These are phyloP conservation scores for Boletales sp. DNA, from an alignment of 768 basidiomycete species.

Conservation along the genomic window DNA sequence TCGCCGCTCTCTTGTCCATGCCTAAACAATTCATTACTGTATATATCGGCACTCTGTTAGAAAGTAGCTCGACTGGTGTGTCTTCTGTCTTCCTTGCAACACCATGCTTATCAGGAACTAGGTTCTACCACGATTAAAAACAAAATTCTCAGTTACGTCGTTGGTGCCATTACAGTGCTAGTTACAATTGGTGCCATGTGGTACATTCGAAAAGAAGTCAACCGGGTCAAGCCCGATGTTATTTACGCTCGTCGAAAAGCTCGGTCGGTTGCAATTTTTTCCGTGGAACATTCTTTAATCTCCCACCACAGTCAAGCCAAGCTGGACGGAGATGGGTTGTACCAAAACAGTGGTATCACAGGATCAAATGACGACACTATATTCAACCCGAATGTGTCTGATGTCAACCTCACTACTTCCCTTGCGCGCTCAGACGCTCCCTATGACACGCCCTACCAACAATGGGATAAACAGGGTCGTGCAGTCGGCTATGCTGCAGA, in stretches of 20 bases:
- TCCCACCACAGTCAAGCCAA: slow-evolving; percentile 49
- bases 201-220: slow-evolving; percentile 77
- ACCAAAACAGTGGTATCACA: slow-evolving; percentile 26
- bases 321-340: slow-evolving; percentile 32
- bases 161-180: slow-evolving; percentile 63
- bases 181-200: slow-evolving; percentile 79
- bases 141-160: slow-evolving; percentile 64
- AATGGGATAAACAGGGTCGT: slow-evolving; percentile 49
- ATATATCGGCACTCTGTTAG: slow-evolving; percentile 82
- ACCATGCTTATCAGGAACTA: slow-evolving; percentile 7
- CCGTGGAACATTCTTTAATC: slow-evolving; percentile 2
- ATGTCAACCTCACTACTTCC: slow-evolving; percentile 38
- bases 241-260: slow-evolving; percentile 71
- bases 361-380: slow-evolving; percentile 30
- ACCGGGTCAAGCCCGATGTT: slow-evolving; percentile 60
- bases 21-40: slow-evolving; percentile 93
- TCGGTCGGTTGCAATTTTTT: slow-evolving; percentile 38
- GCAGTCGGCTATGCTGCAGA: slow-evolving; percentile 48
- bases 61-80: slow-evolving; percentile 38
- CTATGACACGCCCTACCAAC: slow-evolving; percentile 38
- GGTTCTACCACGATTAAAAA: slow-evolving; percentile 37
- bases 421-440: slow-evolving; percentile 27
- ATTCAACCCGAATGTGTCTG: slow-evolving; percentile 37
- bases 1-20: slow-evolving; percentile 78
- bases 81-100: not conserved